A percentile compares a stretch with the other conserved stretches of the same genome.
Conservation (phyloP, 176 grass and related monocot genomes). For the Triticum aestivum region DNA sequence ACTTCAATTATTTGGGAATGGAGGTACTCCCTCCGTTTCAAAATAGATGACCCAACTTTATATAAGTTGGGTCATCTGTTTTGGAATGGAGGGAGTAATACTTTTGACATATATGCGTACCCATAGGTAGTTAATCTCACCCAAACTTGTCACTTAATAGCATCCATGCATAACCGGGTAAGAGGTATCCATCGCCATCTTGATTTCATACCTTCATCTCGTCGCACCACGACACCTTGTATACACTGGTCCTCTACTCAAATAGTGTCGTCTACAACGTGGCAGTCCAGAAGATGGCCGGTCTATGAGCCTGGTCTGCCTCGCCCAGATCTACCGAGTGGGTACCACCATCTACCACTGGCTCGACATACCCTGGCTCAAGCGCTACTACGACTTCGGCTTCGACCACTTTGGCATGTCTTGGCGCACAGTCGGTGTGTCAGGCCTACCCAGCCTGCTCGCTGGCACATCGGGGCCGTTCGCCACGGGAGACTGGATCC, state of each 20-base stretch:
- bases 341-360: constrained; percentile 65
- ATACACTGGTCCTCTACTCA: not conserved
- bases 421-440: not conserved
- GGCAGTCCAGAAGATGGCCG: constrained; percentile 39
- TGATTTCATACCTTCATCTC: too few species aligned
- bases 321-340: constrained; percentile 55
- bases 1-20: too few species aligned
- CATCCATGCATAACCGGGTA: too few species aligned
- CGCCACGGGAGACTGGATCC: constrained; percentile 74
- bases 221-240: not conserved
- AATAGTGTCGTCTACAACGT: not conserved
- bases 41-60: too few species aligned
- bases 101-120: too few species aligned
- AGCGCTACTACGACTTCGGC: constrained; percentile 83
- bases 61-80: too few species aligned
- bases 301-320: constrained; percentile 44
- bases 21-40: too few species aligned
- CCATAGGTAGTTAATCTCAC: too few species aligned
- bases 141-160: too few species aligned
- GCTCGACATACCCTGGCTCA: constrained; percentile 60
- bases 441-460: not conserved
- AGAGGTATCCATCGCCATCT: too few species aligned
- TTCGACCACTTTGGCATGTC: constrained; percentile 70
- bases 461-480: constrained; percentile 48
- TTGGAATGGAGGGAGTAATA: too few species aligned